Evolutionary conservation across 2,329 filamentous ascomycete genomes (phyloP).

Genomic region (Neofusicoccum sp.): DNA sequence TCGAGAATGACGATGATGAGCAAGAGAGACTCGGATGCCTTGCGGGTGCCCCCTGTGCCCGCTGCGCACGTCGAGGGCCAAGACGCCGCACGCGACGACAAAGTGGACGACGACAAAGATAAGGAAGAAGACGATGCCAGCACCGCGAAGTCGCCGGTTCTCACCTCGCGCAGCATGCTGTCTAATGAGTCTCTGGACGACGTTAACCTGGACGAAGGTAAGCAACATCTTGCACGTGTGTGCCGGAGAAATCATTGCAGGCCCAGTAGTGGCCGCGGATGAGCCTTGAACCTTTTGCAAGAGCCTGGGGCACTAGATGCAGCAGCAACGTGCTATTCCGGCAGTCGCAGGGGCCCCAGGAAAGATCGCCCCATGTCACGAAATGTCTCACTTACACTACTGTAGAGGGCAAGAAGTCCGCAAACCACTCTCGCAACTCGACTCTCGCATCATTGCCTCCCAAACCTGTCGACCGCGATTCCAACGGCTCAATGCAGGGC

Average conservation of each 20-base stretch:
- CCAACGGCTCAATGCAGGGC: slow-evolving; percentile 54
- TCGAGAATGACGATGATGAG: slow-evolving; percentile 2
- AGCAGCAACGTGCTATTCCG: not conserved
- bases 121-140: slow-evolving; percentile 23
- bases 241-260: not conserved
- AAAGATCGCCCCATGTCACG: slow-evolving; percentile 4
- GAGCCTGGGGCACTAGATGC: not conserved
- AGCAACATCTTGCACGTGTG: slow-evolving; percentile 26
- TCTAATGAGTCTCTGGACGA: slow-evolving; percentile 55
- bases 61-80: slow-evolving; percentile 9
- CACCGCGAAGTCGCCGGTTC: slow-evolving; percentile 10
- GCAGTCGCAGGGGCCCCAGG: not conserved
- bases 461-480: slow-evolving; percentile 8
- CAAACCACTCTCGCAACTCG: slow-evolving; percentile 16
- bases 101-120: slow-evolving; percentile 28
- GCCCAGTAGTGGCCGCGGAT: not conserved
- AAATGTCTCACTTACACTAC: slow-evolving; percentile 15
- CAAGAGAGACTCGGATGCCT: slow-evolving; percentile 31
- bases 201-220: slow-evolving; percentile 63
- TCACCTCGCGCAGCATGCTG: slow-evolving; percentile 6
- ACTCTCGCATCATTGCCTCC: slow-evolving; percentile 5
- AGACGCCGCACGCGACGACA: slow-evolving; percentile 24
- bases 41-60: slow-evolving; percentile 21
- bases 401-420: slow-evolving; percentile 16
- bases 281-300: not conserved